Evolutionary conservation across 2,329 filamentous ascomycete species (phyloP), one percentile per base, ranked within the genome.

Genomic region (Alternaria sp.): DNA sequence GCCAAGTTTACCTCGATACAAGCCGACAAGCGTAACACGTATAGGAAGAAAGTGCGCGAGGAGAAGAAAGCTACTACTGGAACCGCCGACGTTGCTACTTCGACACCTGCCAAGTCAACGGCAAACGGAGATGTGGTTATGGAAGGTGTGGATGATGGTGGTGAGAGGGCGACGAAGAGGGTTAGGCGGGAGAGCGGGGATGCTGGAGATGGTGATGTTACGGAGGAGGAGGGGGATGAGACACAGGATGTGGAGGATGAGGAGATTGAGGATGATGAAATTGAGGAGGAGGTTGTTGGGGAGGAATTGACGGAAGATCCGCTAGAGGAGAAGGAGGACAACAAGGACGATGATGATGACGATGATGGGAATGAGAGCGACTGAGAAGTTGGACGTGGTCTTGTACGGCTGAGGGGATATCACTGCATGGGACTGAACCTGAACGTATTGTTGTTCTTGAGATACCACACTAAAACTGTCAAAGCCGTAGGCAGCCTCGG

Each of bases 1-100:
- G 85, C 86, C 40, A 92, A 90, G 74, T 92, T 90, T 82, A 90
- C 88, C 72, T 84, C 88, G 63, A 85, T 88, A 56, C 89, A 92
- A 74, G 86, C 88, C 21, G 87, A 89, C 56, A 93, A 93, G 79
- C 87, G 90, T 51, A 91, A 88, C 66, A 86, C 84, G 14, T 91
- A 92, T 78, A 85, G 89, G 51, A 86, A 87, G 68, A 90, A 89
- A 69, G 85, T 89, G 17, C 87, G 88, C 34, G 88, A 87, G 52
- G 85, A 87, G 52, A 91, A 90, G 77, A 78, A 73, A 52, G 71
- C 71, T 31, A 46, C 53, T 0, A 42, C 24, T 42, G 26, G 39
- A 11, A 31, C 28, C 10, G 17, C 44, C 2, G 51, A 52, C 11
- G 50, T 34, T 46, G 34, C 52, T 5, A 42, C 26, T 8, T 51